phyloP scores from a whole-genome alignment of 2,329 filamentous ascomycete genomes.

The Harringtonia lauricola region DNA sequence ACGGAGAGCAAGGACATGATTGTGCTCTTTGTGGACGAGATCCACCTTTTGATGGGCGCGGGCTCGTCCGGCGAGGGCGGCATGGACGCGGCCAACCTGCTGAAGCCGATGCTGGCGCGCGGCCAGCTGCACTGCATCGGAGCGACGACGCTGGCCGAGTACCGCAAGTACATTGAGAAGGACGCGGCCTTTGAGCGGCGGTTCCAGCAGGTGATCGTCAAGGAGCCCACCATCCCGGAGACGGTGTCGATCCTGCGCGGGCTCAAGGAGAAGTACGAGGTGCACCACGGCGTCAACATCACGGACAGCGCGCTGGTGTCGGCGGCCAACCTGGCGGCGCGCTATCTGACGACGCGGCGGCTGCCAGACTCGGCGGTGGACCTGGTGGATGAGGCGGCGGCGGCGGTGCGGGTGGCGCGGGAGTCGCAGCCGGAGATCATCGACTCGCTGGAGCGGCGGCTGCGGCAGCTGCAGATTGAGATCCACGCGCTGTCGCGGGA shows the following conservation, averaged over 20 bases:
- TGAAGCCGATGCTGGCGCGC: slow-evolving; percentile 96
- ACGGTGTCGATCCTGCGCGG: slow-evolving; percentile 97
- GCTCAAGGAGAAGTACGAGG: slow-evolving; percentile 94
- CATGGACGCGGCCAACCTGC: slow-evolving; percentile 95
- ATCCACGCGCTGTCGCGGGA: slow-evolving; percentile 91
- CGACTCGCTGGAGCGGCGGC: slow-evolving; percentile 82
- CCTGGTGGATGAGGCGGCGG: slow-evolving; percentile 89
- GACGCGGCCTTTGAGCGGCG: slow-evolving; percentile 95
- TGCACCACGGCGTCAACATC: slow-evolving; percentile 96
- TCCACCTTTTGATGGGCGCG: slow-evolving; percentile 96
- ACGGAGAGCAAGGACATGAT: slow-evolving; percentile 92
- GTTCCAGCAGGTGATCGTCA: slow-evolving; percentile 96
- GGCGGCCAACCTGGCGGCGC: slow-evolving; percentile 80
- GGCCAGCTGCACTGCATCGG: slow-evolving; percentile 97
- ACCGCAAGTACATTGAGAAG: slow-evolving; percentile 98
- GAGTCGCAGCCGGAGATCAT: slow-evolving; percentile 95
- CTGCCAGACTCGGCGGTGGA: slow-evolving; percentile 96
- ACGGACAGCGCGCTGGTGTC: slow-evolving; percentile 87
- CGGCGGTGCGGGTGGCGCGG: slow-evolving; percentile 87
- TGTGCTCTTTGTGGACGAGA: slow-evolving; percentile 96
- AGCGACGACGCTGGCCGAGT: slow-evolving; percentile 88
- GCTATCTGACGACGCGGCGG: slow-evolving; percentile 83
- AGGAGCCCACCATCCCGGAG: slow-evolving; percentile 80
- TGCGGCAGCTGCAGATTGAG: slow-evolving; percentile 90
- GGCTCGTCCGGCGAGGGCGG: slow-evolving; percentile 90